Conservation (phyloP, 495 filamentous ascomycete genomes). For the Penicillium argentinense region DNA sequence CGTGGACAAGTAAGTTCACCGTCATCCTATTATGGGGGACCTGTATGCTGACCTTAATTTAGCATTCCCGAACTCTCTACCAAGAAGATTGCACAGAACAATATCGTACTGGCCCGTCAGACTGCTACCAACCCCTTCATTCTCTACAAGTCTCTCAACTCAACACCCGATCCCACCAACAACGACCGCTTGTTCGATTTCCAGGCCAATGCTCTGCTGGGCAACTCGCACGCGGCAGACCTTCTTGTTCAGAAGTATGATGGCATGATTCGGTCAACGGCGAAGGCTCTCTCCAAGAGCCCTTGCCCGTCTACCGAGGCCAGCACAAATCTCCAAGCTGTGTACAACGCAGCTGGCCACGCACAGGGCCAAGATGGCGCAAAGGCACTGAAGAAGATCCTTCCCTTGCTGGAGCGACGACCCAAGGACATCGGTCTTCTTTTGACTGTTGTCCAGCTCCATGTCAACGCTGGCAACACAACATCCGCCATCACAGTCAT, state of each 20-base stretch:
- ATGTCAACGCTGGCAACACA: slow-evolving; percentile 71
- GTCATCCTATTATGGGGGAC: background rate
- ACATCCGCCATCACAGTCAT: slow-evolving; percentile 73
- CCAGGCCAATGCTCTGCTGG: slow-evolving; percentile 65
- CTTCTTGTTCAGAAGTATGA: slow-evolving; percentile 76
- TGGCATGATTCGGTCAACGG: slow-evolving; percentile 68
- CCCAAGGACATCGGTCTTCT: slow-evolving; percentile 83
- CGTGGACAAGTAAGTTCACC: slow-evolving; percentile 55
- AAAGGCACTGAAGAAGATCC: slow-evolving; percentile 68
- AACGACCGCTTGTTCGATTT: slow-evolving; percentile 76
- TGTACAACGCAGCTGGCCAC: slow-evolving; percentile 78
- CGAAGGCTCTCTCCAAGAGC: slow-evolving; percentile 53
- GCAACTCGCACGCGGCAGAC: slow-evolving; percentile 70
- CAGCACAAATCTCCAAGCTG: slow-evolving; percentile 63
- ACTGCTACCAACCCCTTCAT: slow-evolving; percentile 72
- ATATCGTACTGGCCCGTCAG: slow-evolving; percentile 61
- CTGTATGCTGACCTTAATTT: slow-evolving; percentile 1
- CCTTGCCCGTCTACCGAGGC: slow-evolving; percentile 56
- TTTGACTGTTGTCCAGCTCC: slow-evolving; percentile 81
- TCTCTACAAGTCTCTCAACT: slow-evolving; percentile 65
- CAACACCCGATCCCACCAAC: slow-evolving; percentile 53
- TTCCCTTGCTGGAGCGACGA: slow-evolving; percentile 71
- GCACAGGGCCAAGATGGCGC: slow-evolving; percentile 63
- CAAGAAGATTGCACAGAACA: slow-evolving; percentile 75
- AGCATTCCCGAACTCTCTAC: slow-evolving; percentile 81